Conservation (phyloP, 108 stramenopile genomes). For the Pseudonitzschia multistriata region DNA sequence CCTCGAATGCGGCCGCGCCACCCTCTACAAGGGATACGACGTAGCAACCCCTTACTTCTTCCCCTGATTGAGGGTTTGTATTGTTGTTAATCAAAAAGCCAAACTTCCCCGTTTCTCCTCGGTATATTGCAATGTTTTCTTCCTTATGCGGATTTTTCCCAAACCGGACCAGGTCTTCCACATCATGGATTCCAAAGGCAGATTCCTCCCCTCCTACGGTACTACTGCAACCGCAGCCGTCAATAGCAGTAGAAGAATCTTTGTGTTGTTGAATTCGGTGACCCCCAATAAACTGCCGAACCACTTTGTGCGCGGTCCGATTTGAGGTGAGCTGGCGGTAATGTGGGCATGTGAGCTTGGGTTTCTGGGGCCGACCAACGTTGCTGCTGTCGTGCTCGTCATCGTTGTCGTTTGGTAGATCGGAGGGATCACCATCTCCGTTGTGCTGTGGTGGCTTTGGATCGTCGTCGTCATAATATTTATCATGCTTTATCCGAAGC, state of each 20-base stretch:
- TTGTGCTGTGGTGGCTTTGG: slow-evolving; percentile 30
- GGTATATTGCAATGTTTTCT: slow-evolving; percentile 60
- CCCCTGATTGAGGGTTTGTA: not conserved
- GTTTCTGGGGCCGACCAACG: slow-evolving; percentile 16
- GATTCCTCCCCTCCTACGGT: slow-evolving; percentile 60
- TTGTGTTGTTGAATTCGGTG: slow-evolving; percentile 25
- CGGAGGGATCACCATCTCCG: slow-evolving; percentile 6
- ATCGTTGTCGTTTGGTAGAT: not conserved
- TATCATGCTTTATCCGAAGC: slow-evolving; percentile 11
- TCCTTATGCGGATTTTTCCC: slow-evolving; percentile 53
- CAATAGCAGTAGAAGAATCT: no score
- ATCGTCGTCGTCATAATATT: slow-evolving; percentile 64
- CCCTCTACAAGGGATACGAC: slow-evolving; percentile 9
- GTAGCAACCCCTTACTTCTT: not conserved
- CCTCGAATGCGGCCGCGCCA: slow-evolving; percentile 45
- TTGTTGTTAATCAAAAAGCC: slow-evolving; percentile 12
- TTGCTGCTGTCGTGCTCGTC: slow-evolving; percentile 16
- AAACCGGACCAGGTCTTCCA: slow-evolving; percentile 76
- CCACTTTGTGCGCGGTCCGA: slow-evolving; percentile 34
- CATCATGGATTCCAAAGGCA: slow-evolving; percentile 68
- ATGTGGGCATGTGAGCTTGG: slow-evolving; percentile 54
- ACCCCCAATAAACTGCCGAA: slow-evolving; percentile 41
- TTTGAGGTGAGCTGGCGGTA: slow-evolving; percentile 64
- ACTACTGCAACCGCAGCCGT: slow-evolving; percentile 20
- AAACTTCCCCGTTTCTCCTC: slow-evolving; percentile 24